These are phyloP conservation scores for Blastocystis sp. DNA, from an alignment of 352 stramenopile species.

Conservation along the genomic window DNA sequence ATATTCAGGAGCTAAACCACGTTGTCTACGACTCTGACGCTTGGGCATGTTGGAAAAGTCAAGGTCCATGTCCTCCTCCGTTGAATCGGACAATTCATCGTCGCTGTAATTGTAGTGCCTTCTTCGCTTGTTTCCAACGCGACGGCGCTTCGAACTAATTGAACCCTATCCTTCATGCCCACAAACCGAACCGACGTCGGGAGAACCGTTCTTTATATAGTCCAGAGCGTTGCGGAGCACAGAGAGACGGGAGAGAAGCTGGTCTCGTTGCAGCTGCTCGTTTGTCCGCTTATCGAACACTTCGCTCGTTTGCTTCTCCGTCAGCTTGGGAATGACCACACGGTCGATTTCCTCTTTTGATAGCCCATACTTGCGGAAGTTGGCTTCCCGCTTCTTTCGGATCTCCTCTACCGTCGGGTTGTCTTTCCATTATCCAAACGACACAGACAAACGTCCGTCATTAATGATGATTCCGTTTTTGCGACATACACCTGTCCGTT, in stretches of 20 bases:
- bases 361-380: slow-evolving; percentile 33
- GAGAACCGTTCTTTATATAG: not conserved
- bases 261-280: not conserved
- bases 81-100: not conserved
- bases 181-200: not conserved
- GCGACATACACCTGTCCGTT: slow-evolving; percentile 20
- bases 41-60: slow-evolving; percentile 6
- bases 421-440: not conserved
- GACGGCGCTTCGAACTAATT: not conserved
- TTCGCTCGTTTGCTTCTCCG: slow-evolving; percentile 32
- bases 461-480: slow-evolving; percentile 56
- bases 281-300: slow-evolving; percentile 45
- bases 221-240: slow-evolving; percentile 21
- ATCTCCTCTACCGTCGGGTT: slow-evolving; percentile 40
- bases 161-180: not conserved
- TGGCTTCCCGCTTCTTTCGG: not conserved
- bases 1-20: slow-evolving; percentile 30
- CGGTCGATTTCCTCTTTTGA: slow-evolving; percentile 45
- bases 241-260: not conserved
- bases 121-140: not conserved
- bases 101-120: not conserved
- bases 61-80: not conserved
- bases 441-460: slow-evolving; percentile 10
- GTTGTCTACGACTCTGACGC: slow-evolving; percentile 28
- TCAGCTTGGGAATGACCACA: slow-evolving; percentile 42